Conservation (phyloP, 73 alveolate genomes). For the Durusdinium trenchii region DNA sequence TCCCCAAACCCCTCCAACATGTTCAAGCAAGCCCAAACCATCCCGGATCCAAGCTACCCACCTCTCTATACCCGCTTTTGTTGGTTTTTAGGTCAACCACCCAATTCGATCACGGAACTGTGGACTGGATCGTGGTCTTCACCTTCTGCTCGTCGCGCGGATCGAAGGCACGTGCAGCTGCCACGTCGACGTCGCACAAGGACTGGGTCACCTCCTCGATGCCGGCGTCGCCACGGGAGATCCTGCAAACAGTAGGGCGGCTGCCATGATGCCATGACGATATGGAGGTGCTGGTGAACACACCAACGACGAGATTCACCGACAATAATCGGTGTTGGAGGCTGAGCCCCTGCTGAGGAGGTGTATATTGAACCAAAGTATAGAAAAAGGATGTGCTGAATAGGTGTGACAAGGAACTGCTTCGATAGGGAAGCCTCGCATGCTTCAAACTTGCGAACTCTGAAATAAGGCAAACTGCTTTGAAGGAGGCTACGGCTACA, state of each 20-base stretch:
- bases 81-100: too few species aligned
- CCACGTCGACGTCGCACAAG: constrained; percentile 27
- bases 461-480: too few species aligned
- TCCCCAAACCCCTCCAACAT: too few species aligned
- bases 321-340: too few species aligned
- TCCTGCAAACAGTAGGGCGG: too few species aligned
- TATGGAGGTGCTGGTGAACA: background rate
- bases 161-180: constrained; percentile 18
- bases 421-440: background rate
- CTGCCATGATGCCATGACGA: background rate
- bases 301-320: background rate
- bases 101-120: too few species aligned
- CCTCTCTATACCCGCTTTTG: too few species aligned
- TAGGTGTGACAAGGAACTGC: too few species aligned
- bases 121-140: constrained; percentile 20
- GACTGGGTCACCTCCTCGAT: constrained; percentile 39
- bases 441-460: background rate
- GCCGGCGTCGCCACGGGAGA: constrained; percentile 35
- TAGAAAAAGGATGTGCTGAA: too few species aligned
- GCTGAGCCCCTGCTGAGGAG: background rate
- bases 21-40: too few species aligned
- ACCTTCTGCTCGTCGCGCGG: constrained; percentile 56
- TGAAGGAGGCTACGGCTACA: too few species aligned
- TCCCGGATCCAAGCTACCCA: too few species aligned
- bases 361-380: background rate